Percentiles rank a stretch among this genome's conserved stretches.
Evolutionary conservation across 495 filamentous ascomycete species (phyloP).

Genomic region (Thermothielavioides terrestris): DNA sequence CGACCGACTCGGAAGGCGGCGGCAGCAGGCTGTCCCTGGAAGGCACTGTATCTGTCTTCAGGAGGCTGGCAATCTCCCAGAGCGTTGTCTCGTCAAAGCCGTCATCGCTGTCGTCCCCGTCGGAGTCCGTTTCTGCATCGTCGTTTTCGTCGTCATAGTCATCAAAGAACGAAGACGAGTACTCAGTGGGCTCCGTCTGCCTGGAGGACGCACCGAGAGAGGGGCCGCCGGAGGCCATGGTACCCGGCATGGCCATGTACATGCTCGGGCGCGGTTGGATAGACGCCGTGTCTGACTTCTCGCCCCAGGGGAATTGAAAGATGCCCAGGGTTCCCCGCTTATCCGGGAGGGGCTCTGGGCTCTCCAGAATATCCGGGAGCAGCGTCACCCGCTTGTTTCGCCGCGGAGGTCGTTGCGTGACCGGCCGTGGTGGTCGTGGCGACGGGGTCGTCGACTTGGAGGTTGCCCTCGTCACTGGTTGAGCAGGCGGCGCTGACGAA

Average conservation of each 20-base stretch:
- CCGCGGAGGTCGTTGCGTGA: constrained; percentile 39
- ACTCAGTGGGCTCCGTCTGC: constrained; percentile 30
- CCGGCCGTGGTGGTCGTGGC: constrained; percentile 28
- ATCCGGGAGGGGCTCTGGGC: constrained; percentile 43
- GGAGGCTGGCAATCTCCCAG: constrained; percentile 49
- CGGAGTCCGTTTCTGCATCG: constrained; percentile 29
- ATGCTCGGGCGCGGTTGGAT: constrained; percentile 27
- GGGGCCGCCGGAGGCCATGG: constrained; percentile 36
- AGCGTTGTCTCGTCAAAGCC: constrained; percentile 48
- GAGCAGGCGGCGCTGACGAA: constrained; percentile 32
- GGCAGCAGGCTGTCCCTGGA: constrained; percentile 39
- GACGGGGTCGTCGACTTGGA: constrained; percentile 11
- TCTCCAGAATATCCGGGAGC: constrained; percentile 50
- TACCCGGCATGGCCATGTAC: constrained; percentile 39
- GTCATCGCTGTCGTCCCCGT: constrained; percentile 37
- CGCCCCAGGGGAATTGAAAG: constrained; percentile 52
- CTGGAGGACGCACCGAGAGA: constrained; percentile 21
- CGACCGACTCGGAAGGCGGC: constrained; percentile 13
- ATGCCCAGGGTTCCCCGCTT: constrained; percentile 45
- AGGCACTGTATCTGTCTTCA: constrained; percentile 38
- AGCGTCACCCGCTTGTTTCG: constrained; percentile 44
- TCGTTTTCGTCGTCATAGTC: constrained; percentile 37
- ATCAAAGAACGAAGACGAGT: constrained; percentile 43
- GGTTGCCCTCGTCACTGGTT: constrained; percentile 9
- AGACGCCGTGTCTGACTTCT: constrained; percentile 43